phyloP scores from a whole-genome alignment of 2,329 filamentous ascomycete species.

The Trichophaea hybrida region DNA sequence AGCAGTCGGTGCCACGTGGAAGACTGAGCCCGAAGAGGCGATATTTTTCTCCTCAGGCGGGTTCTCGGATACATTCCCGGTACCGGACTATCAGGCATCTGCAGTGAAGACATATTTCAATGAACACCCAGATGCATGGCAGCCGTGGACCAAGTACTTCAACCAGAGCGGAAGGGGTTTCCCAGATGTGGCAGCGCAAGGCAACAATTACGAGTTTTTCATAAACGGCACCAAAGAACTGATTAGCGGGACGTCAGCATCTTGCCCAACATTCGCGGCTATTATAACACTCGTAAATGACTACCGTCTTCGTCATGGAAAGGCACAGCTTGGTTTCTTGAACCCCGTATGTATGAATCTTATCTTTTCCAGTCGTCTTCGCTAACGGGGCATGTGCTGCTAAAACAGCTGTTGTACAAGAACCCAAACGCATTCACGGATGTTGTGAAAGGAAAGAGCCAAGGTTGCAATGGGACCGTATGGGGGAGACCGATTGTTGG shows the following conservation, averaged over 20 bases:
- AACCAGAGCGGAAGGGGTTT: slow-evolving; percentile 39
- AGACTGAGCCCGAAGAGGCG: slow-evolving; percentile 37
- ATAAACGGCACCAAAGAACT: slow-evolving; percentile 30
- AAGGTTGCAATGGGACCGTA: slow-evolving; percentile 31
- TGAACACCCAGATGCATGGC: slow-evolving; percentile 16
- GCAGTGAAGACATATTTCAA: slow-evolving; percentile 36
- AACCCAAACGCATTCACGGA: slow-evolving; percentile 30
- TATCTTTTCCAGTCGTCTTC: slow-evolving; percentile 28
- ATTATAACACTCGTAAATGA: slow-evolving; percentile 51
- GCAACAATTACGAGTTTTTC: slow-evolving; percentile 27
- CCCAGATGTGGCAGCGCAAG: slow-evolving; percentile 43
- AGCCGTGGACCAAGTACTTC: slow-evolving; percentile 36
- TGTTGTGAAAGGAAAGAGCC: slow-evolving; percentile 32
- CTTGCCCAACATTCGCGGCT: slow-evolving; percentile 44
- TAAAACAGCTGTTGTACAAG: slow-evolving; percentile 9
- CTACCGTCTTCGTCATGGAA: slow-evolving; percentile 39
- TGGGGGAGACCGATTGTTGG: slow-evolving; percentile 17
- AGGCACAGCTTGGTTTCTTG: slow-evolving; percentile 34
- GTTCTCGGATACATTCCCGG: slow-evolving; percentile 40
- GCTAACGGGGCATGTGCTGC: background rate
- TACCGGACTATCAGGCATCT: slow-evolving; percentile 36
- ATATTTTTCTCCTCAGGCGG: slow-evolving; percentile 36
- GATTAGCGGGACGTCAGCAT: slow-evolving; percentile 41
- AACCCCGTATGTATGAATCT: too few relatives aligned
- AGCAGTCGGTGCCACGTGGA: slow-evolving; percentile 47